A percentile compares a stretch with the other conserved stretches of the same genome.
Evolutionary conservation across 257 asterid species (phyloP).

Genomic region (Przewalskia tangutica): DNA sequence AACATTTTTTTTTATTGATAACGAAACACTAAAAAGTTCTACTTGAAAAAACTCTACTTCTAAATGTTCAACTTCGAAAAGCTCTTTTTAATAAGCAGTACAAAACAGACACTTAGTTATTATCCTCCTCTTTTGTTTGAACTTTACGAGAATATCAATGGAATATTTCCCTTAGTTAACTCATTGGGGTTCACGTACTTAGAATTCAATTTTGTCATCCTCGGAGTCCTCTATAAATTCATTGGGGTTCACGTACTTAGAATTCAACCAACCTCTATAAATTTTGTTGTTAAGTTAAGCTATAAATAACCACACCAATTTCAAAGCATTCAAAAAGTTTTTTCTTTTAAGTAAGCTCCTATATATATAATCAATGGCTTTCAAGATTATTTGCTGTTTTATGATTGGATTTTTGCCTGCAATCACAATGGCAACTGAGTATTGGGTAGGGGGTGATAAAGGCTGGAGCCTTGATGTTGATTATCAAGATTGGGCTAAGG

Average conservation of each 20-base stretch:
- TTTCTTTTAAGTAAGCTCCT: not conserved
- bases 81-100: no score
- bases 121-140: not conserved
- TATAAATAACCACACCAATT: not conserved
- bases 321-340: not conserved
- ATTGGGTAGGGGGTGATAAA: conserved; percentile 9
- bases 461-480: conserved; percentile 9
- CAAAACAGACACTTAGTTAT: no score
- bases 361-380: not conserved
- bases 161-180: not conserved
- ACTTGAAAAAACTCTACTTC: no score
- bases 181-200: not conserved
- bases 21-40: no score
- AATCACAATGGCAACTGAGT: not conserved
- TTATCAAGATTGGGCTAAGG: conserved; percentile 13
- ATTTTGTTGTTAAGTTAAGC: not conserved
- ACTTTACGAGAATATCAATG: not conserved
- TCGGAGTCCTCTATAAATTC: no score
- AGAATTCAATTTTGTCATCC: not conserved
- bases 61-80: no score
- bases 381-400: not conserved
- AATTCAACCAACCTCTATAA: not conserved
- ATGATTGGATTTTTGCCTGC: conserved; percentile 2
- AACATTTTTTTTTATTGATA: no score
- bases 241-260: not conserved